Evolutionary conservation across 208 protist genomes (phyloP), one percentile per base, ranked within the genome.

Genomic region (Trichomonas vaginalis): DNA sequence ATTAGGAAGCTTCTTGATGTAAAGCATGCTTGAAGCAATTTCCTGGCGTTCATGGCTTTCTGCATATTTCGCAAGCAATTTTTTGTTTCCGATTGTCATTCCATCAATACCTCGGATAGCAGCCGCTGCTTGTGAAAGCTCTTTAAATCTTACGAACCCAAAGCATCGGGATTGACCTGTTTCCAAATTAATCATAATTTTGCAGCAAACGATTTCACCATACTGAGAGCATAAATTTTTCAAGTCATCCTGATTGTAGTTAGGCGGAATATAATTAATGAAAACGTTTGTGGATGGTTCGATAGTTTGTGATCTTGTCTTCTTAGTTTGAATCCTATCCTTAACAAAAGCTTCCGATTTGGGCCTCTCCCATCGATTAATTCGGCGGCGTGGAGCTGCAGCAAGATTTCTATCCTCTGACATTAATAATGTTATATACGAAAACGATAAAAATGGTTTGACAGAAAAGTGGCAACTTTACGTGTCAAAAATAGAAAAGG

Each of bases 251-350:
- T 92, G 40, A 27, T 42, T 92, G 45, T 51, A 92, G 17, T 51
- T 45, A 2, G 86, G 40, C 17, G 86, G 86, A 39, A 92, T 92
- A 15, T 92, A 92, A 92, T 92, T 92, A 39, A 92, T 92, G 45
- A 92, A 92, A 39, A 92, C 86, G 32, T 92, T 92, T 51, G 86
- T 92, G 48, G 86, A 92, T 35, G 86, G 86, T 70, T 70, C 56
- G 56, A 70, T 70, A 32, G 21, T 27, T 70, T 70, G 56, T 70
- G 56, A 70, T 32, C 56, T 8, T 32, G 56, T 32, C n/a, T 70
- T 70, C 21, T 70, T 70, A 12, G 56, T 12, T 27, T 70, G 56
- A 70, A 70, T 12, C 12, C 56, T 12, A 70, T 70, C 56, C n/a
- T 70, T 70, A 4, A 70, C 56, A 70, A 70, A 70, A 70, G 56